Conservation (phyloP, 2,329 filamentous ascomycete genomes). For the Fusarium torulosum region DNA sequence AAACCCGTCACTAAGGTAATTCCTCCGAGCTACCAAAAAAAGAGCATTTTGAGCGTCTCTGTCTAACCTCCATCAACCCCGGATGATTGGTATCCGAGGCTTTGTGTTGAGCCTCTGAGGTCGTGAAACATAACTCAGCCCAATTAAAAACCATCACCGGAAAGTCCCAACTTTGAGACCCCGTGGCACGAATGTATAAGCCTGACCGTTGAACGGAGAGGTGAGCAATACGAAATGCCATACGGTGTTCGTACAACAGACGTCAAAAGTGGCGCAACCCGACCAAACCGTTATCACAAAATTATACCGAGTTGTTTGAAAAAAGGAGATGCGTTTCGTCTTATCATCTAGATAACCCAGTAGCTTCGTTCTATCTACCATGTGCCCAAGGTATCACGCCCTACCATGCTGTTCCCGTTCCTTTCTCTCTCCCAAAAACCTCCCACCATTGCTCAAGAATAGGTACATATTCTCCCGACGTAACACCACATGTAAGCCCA, state of each 20-base stretch:
- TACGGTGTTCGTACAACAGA: constrained; percentile 42
- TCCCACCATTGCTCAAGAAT: constrained; percentile 10
- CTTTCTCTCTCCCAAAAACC: constrained; percentile 26
- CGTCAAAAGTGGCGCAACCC: constrained; percentile 36
- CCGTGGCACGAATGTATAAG: constrained; percentile 19
- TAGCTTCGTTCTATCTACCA: constrained; percentile 22
- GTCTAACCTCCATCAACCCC: constrained; percentile 14
- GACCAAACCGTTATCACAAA: constrained; percentile 5
- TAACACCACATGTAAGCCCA: constrained; percentile 43
- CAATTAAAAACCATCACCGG: constrained; percentile 6
- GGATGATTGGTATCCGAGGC: constrained; percentile 12
- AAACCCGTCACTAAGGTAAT: constrained; percentile 9
- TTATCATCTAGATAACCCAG: constrained; percentile 32
- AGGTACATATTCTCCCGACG: constrained; percentile 39
- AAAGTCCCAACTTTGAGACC: constrained; percentile 3
- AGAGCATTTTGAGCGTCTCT: constrained; percentile 8
- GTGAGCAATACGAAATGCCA: constrained; percentile 40
- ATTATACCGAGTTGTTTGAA: neutral
- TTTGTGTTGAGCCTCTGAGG: constrained; percentile 6
- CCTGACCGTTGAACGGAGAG: constrained; percentile 13
- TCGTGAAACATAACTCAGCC: constrained; percentile 14
- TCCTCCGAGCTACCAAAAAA: constrained; percentile 31
- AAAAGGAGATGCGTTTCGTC: constrained; percentile 38
- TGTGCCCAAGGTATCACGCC: constrained; percentile 17
- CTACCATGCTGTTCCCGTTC: constrained; percentile 8